Conservation (phyloP, 495 filamentous ascomycete genomes). For the Tuber calosporum region DNA sequence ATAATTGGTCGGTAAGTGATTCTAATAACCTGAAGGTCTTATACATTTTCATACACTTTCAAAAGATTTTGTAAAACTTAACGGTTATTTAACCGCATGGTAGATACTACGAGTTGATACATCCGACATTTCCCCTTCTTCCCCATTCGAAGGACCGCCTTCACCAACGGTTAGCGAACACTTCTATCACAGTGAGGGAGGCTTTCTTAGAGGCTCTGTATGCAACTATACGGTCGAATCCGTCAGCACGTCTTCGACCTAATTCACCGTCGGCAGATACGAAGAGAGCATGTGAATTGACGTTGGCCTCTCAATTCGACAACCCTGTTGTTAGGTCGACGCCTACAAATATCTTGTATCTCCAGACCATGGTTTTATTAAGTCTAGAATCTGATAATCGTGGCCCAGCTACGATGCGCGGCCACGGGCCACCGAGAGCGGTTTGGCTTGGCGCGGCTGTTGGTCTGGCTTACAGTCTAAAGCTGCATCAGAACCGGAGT, state of each 20-base stretch:
- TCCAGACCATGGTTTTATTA: slow-evolving; percentile 59
- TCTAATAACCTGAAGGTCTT: not conserved
- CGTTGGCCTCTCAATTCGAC: slow-evolving; percentile 52
- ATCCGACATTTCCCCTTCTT: slow-evolving; percentile 67
- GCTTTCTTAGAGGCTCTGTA: slow-evolving; percentile 67
- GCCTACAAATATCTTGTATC: slow-evolving; percentile 53
- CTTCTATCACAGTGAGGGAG: slow-evolving; percentile 56
- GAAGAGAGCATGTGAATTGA: slow-evolving; percentile 48
- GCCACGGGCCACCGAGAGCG: slow-evolving; percentile 37
- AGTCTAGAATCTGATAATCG: slow-evolving; percentile 54
- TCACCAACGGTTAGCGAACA: slow-evolving; percentile 55
- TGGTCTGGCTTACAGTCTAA: slow-evolving; percentile 53
- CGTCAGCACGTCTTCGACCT: slow-evolving; percentile 45
- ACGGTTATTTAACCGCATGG: not conserved
- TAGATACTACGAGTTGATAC: slow-evolving; percentile 66
- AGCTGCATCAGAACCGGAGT: slow-evolving; percentile 46
- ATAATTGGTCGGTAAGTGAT: slow-evolving; percentile 40
- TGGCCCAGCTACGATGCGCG: slow-evolving; percentile 45
- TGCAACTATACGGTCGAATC: slow-evolving; percentile 53
- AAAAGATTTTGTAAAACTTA: slow-evolving; percentile 14
- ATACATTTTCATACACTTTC: not conserved
- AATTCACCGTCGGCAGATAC: slow-evolving; percentile 43
- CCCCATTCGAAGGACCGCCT: slow-evolving; percentile 59
- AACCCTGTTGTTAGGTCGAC: slow-evolving; percentile 44
- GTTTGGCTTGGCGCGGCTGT: slow-evolving; percentile 51